phyloP scores from a whole-genome alignment of 2,329 filamentous ascomycete genomes.

The Colletotrichum echinochloae region DNA sequence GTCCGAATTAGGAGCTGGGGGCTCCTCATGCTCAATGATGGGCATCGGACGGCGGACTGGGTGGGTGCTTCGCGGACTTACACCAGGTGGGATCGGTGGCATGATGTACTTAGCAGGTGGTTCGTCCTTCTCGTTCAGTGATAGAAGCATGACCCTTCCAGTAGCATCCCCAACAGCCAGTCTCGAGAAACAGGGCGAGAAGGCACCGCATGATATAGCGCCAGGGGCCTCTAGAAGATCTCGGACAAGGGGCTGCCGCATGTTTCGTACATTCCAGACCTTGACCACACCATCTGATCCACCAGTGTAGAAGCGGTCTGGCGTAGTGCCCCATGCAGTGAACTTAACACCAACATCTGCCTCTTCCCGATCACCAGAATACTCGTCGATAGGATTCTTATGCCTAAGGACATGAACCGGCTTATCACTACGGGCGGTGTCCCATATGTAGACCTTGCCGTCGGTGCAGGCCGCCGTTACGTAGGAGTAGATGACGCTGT shows the following conservation, averaged over 20 bases:
- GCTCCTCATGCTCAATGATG: slow-evolving; percentile 64
- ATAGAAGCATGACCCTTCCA: slow-evolving; percentile 68
- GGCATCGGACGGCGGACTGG: slow-evolving; percentile 59
- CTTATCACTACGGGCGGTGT: slow-evolving; percentile 66
- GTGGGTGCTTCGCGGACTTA: slow-evolving; percentile 41
- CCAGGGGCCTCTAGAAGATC: slow-evolving; percentile 66
- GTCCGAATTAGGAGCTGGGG: slow-evolving; percentile 53
- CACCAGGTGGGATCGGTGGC: slow-evolving; percentile 49
- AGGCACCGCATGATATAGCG: slow-evolving; percentile 68
- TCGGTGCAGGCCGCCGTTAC: slow-evolving; percentile 72
- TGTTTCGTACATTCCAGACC: slow-evolving; percentile 70
- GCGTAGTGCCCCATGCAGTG: slow-evolving; percentile 68
- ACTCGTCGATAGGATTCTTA: slow-evolving; percentile 57
- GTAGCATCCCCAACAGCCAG: slow-evolving; percentile 72
- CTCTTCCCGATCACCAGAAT: slow-evolving; percentile 60
- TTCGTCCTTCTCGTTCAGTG: slow-evolving; percentile 58
- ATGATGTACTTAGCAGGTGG: slow-evolving; percentile 50
- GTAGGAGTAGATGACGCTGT: slow-evolving; percentile 62
- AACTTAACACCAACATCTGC: slow-evolving; percentile 75
- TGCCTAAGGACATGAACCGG: slow-evolving; percentile 69
- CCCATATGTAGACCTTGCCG: slow-evolving; percentile 73
- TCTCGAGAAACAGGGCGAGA: slow-evolving; percentile 67
- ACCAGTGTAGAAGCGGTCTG: slow-evolving; percentile 71
- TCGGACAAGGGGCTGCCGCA: slow-evolving; percentile 59
- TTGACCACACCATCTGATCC: slow-evolving; percentile 73